Evolutionary conservation across 768 basidiomycete genomes (phyloP), one percentile per base, ranked within the genome.

Genomic region (Phaffia australis): DNA sequence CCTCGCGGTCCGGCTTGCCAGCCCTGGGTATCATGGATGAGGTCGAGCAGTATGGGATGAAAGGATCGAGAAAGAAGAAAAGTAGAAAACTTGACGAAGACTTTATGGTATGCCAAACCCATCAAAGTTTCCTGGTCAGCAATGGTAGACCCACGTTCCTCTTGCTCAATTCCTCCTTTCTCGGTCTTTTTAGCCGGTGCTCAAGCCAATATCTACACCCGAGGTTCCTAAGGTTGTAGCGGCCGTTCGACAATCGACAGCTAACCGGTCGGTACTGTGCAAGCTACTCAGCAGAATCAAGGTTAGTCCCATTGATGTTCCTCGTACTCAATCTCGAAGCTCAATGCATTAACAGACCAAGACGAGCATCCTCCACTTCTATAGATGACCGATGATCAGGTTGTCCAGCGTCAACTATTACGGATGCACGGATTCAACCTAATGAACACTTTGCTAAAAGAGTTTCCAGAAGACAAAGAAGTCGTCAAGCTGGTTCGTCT

Each of bases 21-120:
- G 91, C 94, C 29, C 83, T 98, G 63, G 94, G 94, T 74, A 95
- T 98, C 69, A 82, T 86, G 9, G 94, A 95, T 54, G 93, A 94
- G 72, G 86, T 87, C 19, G 90, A 92, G 72, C 75, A 82, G 55
- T 80, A 85, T 49, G 88, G 84, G 27, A 81, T 93, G 66, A 94
- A 94, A 77, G 93, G 93, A 2, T 83, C 71, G 64, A 93, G 85
- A 75, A 93, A 85, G 81, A 92, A 84, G 82, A 94, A 85, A 75
- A 81, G 89, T 58, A 88, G 86, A 81, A 90, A 94, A 75, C 83
- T 95, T 30, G 94, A 93, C 73, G 90, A 95, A 76, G 93, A 97
- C 77, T 95, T 87, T 74, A 82, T 84, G 79, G 92, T 92, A 72
- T 71, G 80, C 72, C 42, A 6, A 30, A 30, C 46, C 35, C 32